Conservation (phyloP, 495 filamentous ascomycete species). For the Aspergillus baeticus region DNA sequence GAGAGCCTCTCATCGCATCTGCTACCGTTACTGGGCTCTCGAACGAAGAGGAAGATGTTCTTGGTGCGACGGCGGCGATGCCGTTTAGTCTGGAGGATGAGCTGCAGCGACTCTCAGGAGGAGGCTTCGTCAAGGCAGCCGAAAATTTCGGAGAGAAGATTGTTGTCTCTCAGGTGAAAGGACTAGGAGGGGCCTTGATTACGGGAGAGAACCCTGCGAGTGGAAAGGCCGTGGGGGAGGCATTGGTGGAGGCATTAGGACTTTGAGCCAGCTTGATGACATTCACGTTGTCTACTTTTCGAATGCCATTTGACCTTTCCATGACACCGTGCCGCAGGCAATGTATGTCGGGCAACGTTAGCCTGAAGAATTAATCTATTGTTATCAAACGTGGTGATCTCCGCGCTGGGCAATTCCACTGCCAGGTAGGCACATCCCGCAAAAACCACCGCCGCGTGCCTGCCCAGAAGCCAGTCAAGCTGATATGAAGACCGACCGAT, state of each 20-base stretch:
- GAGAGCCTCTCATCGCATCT: slow-evolving; percentile 44
- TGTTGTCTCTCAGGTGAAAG: slow-evolving; percentile 36
- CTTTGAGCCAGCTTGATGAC: too few relatives aligned
- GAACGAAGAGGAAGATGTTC: slow-evolving; percentile 56
- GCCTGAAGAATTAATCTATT: too few relatives aligned
- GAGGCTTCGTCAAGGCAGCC: slow-evolving; percentile 46
- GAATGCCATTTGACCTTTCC: too few relatives aligned
- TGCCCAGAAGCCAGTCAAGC: neutral
- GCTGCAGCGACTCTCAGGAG: slow-evolving; percentile 42
- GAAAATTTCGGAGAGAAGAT: slow-evolving; percentile 50
- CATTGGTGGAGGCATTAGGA: slow-evolving; percentile 18
- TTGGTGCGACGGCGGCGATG: slow-evolving; percentile 39
- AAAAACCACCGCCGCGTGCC: neutral
- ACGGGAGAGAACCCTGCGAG: slow-evolving; percentile 67
- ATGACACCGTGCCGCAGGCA: too few relatives aligned
- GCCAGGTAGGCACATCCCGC: neutral
- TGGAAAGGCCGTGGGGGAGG: slow-evolving; percentile 49
- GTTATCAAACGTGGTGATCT: too few relatives aligned
- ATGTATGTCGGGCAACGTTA: too few relatives aligned
- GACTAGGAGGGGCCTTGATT: slow-evolving; percentile 47
- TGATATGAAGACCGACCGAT: neutral
- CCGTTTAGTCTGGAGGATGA: slow-evolving; percentile 58
- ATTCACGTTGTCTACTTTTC: too few relatives aligned
- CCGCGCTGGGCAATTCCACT: neutral
- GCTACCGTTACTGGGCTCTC: slow-evolving; percentile 57